These are phyloP conservation scores for Acacia melanoxylon DNA, from an alignment of 306 rosid genomes.

Conservation along the genomic window DNA sequence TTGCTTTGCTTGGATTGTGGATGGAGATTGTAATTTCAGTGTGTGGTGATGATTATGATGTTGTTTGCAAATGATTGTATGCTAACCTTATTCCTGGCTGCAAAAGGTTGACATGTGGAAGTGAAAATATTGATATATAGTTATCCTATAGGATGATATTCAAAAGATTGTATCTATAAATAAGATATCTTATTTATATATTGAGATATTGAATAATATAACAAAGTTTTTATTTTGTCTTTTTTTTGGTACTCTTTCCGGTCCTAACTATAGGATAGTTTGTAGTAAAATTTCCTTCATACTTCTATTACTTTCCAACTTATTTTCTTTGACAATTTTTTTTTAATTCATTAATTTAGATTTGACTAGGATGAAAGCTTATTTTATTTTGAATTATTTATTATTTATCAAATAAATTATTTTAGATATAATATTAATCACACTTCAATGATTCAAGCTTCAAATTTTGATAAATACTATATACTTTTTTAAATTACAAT, in stretches of 20 bases:
- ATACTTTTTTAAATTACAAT: neutral
- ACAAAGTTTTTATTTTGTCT: too few relatives aligned
- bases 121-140: conserved; percentile 13
- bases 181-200: too few relatives aligned
- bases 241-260: too few relatives aligned
- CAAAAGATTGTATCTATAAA: too few relatives aligned
- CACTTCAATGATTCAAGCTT: too few relatives aligned
- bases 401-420: too few relatives aligned
- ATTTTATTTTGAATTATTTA: neutral
- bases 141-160: neutral
- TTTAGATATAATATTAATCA: too few relatives aligned
- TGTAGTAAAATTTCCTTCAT: too few relatives aligned
- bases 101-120: conserved; percentile 16
- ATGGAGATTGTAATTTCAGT: neutral
- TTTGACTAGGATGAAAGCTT: neutral
- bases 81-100: neutral
- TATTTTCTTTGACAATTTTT: neutral
- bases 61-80: neutral
- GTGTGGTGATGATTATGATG: conserved; percentile 14
- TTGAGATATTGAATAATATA: too few relatives aligned
- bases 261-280: too few relatives aligned
- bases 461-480: too few relatives aligned
- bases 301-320: too few relatives aligned
- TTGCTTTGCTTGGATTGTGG: conserved; percentile 20
- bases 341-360: neutral